phyloP scores from a whole-genome alignment of 805 yeast genomes.

The Isabelozyma heimii region DNA sequence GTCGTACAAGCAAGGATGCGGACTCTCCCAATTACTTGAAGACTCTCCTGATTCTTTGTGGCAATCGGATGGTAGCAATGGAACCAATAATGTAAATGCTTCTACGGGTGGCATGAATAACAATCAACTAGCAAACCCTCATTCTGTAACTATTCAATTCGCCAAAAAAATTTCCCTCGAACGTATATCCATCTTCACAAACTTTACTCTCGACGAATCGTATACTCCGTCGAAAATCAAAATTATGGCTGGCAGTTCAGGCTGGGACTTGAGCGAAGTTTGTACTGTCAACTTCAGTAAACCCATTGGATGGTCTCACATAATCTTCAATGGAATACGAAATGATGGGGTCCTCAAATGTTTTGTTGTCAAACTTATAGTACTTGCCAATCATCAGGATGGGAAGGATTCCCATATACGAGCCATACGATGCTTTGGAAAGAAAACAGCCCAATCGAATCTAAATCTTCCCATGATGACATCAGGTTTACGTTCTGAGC shows the following conservation, averaged over 20 bases:
- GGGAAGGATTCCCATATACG: slow-evolving; percentile 95
- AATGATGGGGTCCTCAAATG: slow-evolving; percentile 61
- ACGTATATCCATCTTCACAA: slow-evolving; percentile 67
- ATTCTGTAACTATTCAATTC: slow-evolving; percentile 73
- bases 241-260: slow-evolving; percentile 65
- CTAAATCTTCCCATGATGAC: slow-evolving; percentile 10
- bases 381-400: slow-evolving; percentile 81
- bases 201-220: slow-evolving; percentile 76
- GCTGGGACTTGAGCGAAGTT: slow-evolving; percentile 73
- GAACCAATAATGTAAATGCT: slow-evolving; percentile 17
- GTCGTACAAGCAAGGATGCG: slow-evolving; percentile 69
- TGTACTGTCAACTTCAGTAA: slow-evolving; percentile 54
- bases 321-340: slow-evolving; percentile 55
- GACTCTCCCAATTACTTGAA: slow-evolving; percentile 68
- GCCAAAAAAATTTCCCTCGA: slow-evolving; percentile 70
- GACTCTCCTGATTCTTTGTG: slow-evolving; percentile 74
- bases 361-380: slow-evolving; percentile 58
- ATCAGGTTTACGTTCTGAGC: neutral
- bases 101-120: slow-evolving; percentile 21
- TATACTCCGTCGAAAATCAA: slow-evolving; percentile 79
- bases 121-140: slow-evolving; percentile 64
- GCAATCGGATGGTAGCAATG: slow-evolving; percentile 86
- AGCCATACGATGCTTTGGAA: slow-evolving; percentile 58
- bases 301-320: slow-evolving; percentile 78
- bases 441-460: slow-evolving; percentile 19